These are phyloP conservation scores for Globisporangium nunn DNA, from an alignment of 352 stramenopile genomes.

Conservation along the genomic window DNA sequence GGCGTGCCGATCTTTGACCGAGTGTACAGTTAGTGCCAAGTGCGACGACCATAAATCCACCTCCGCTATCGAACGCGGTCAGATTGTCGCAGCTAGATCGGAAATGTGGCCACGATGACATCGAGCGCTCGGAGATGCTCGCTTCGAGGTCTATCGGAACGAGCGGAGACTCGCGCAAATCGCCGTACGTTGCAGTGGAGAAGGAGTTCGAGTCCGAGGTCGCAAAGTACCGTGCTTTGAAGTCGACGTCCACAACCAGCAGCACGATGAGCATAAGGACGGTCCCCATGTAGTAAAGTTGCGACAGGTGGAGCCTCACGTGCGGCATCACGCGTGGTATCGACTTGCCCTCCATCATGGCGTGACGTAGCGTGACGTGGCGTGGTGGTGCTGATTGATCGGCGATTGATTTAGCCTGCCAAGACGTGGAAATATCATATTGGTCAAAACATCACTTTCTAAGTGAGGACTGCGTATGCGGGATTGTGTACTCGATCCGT, in stretches of 20 bases:
- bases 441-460: no score
- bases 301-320: conserved; percentile 7
- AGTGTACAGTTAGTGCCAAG: conserved; percentile 15
- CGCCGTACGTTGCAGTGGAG: conserved; percentile 4
- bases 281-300: conserved; percentile 1
- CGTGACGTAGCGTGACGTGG: no score
- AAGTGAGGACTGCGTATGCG: no score
- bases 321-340: background rate
- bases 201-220: conserved; percentile 8
- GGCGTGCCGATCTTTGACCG: background rate
- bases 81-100: conserved; percentile 13
- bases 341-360: background rate
- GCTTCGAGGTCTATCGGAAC: background rate
- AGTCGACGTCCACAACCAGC: conserved; percentile 8
- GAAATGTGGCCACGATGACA: conserved; percentile 16
- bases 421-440: no score
- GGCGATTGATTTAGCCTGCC: no score
- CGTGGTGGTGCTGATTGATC: no score
- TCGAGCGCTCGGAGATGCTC: background rate
- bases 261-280: conserved; percentile 4
- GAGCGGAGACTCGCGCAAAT: conserved; percentile 2
- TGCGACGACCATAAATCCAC: conserved; percentile 11
- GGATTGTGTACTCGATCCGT: no score
- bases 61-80: conserved; percentile 13
- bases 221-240: conserved; percentile 4